Evolutionary conservation across 768 basidiomycete genomes (phyloP).

Genomic region (Imleria badia): DNA sequence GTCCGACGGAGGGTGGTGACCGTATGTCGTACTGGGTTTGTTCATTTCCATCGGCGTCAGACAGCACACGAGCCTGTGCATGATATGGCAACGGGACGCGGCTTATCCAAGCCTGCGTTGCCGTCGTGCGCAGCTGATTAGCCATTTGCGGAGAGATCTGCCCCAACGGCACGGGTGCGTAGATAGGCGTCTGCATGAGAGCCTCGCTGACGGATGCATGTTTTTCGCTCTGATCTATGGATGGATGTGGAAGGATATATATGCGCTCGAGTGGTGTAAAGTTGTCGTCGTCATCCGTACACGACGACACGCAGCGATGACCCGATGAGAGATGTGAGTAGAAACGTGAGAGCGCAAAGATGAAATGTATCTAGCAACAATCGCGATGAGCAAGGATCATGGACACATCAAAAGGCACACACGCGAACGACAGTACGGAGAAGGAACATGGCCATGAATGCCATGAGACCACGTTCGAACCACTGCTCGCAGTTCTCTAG

Average conservation of each 20-base stretch:
- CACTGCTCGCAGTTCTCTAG: slow-evolving; percentile 81
- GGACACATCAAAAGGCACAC: slow-evolving; percentile 27
- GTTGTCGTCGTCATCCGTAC: slow-evolving; percentile 21
- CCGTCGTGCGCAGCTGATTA: slow-evolving; percentile 47
- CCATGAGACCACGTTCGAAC: slow-evolving; percentile 67
- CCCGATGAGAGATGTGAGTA: slow-evolving; percentile 56
- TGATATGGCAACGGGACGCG: slow-evolving; percentile 10
- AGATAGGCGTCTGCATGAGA: slow-evolving; percentile 37
- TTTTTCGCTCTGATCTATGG: slow-evolving; percentile 11
- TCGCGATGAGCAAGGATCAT: background rate
- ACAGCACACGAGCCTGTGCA: background rate
- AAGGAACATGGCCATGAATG: slow-evolving; percentile 55
- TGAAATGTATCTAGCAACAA: slow-evolving; percentile 63
- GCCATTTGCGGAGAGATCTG: slow-evolving; percentile 55
- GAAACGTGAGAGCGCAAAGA: slow-evolving; percentile 68
- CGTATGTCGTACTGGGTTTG: background rate
- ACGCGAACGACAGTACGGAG: slow-evolving; percentile 68
- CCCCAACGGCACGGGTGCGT: slow-evolving; percentile 65
- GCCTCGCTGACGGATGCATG: background rate
- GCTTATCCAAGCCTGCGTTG: slow-evolving; percentile 69
- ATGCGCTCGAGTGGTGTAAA: slow-evolving; percentile 52
- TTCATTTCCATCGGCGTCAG: slow-evolving; percentile 5
- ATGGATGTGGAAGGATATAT: slow-evolving; percentile 50
- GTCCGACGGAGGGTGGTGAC: slow-evolving; percentile 12
- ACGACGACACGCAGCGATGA: slow-evolving; percentile 15